phyloP scores from a whole-genome alignment of 2,329 filamentous ascomycete genomes.

The Plenodomus tracheiphilus region DNA sequence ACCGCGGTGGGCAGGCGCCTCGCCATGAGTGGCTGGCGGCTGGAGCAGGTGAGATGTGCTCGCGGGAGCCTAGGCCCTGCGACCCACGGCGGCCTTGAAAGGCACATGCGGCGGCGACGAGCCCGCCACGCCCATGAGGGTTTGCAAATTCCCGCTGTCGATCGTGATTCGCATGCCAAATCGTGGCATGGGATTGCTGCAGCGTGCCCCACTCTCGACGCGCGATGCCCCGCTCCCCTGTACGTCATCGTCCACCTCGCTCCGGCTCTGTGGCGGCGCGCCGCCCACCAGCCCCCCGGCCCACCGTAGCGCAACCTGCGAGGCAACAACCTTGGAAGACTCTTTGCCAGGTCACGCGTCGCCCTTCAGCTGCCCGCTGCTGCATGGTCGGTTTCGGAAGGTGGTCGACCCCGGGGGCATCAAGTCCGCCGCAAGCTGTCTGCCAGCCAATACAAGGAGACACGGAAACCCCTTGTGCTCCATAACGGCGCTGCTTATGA shows the following conservation, averaged over 20 bases:
- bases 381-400: not conserved
- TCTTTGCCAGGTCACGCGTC: too few species aligned
- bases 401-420: not conserved
- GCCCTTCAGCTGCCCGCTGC: too few species aligned
- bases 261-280: too few species aligned
- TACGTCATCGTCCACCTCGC: too few species aligned
- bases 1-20: too few species aligned
- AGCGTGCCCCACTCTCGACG: too few species aligned
- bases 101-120: constrained; percentile 4
- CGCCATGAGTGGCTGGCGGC: too few species aligned
- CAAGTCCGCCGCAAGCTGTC: not conserved
- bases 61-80: constrained; percentile 3
- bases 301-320: too few species aligned
- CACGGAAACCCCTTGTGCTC: too few species aligned
- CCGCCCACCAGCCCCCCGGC: too few species aligned
- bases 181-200: constrained; percentile 11
- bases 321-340: too few species aligned
- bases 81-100: not conserved
- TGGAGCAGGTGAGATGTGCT: not conserved
- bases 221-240: not conserved
- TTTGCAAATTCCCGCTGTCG: constrained; percentile 13
- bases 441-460: not conserved
- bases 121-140: constrained; percentile 7
- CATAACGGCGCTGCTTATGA: too few species aligned
- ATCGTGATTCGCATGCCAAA: constrained; percentile 18